Conservation (phyloP, 2,329 filamentous ascomycete genomes). For the Aspergillus brasiliensis region DNA sequence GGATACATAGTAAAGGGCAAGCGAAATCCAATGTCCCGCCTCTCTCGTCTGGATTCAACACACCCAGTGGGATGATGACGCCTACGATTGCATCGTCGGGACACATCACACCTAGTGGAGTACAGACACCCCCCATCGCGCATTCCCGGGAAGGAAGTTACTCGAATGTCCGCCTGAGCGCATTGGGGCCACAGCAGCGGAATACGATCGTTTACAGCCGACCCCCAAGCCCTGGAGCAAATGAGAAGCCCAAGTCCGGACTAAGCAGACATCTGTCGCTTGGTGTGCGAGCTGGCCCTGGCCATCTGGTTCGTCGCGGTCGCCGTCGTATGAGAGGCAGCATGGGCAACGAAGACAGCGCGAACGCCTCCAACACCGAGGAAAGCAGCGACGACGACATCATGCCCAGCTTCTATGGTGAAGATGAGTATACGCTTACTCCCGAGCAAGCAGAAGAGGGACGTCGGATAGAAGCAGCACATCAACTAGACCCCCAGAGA, state of each 20-base stretch:
- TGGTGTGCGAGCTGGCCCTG: slow-evolving; percentile 44
- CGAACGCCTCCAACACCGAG: slow-evolving; percentile 32
- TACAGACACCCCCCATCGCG: slow-evolving; percentile 38
- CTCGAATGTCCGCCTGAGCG: slow-evolving; percentile 33
- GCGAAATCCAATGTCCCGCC: slow-evolving; percentile 34
- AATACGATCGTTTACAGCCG: slow-evolving; percentile 44
- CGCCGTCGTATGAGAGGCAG: slow-evolving; percentile 31
- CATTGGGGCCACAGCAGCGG: slow-evolving; percentile 39
- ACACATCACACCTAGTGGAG: slow-evolving; percentile 45
- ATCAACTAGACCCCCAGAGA: slow-evolving; percentile 20
- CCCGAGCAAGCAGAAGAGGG: slow-evolving; percentile 37
- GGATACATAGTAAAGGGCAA: slow-evolving; percentile 53
- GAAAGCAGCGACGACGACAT: slow-evolving; percentile 43
- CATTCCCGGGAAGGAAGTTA: slow-evolving; percentile 36
- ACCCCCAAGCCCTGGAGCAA: slow-evolving; percentile 36
- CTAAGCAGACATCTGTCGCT: slow-evolving; percentile 43
- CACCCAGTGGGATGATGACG: slow-evolving; percentile 42
- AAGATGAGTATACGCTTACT: slow-evolving; percentile 44
- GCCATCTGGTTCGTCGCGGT: slow-evolving; percentile 35
- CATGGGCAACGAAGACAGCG: slow-evolving; percentile 33
- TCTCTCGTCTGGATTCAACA: slow-evolving; percentile 46
- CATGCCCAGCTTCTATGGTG: slow-evolving; percentile 38
- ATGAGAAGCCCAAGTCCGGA: slow-evolving; percentile 33
- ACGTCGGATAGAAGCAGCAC: slow-evolving; percentile 25
- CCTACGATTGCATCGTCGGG: slow-evolving; percentile 41